Base-by-base conservation (phyloP, 2,329 filamentous ascomycete genomes). In the Dactylellina haptotyla region DNA sequence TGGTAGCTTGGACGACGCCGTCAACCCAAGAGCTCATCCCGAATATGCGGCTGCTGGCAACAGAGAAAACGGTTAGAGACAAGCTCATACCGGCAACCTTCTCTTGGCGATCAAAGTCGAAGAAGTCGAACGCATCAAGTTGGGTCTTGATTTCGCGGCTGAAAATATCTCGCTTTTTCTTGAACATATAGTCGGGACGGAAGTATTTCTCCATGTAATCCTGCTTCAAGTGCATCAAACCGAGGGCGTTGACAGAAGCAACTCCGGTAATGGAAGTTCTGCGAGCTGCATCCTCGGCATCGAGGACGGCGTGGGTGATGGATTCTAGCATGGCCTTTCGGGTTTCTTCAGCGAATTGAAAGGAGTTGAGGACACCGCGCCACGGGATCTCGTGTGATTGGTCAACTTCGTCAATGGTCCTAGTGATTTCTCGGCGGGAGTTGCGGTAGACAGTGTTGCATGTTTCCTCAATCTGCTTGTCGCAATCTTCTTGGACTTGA, bases 21-120 rank as follows among this genome's bases (percentile, higher is more conserved):
- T 98, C 94, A 77, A 97, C 83, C 93, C 94, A 98, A 56, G 90
- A 89, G 77, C 90, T 88, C 75, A 93, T 90, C 71, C 93, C 92
- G 39, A 99, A 83, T 79, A 95, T 85, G 51, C 92, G 87, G 53
- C 90, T 87, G 65, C 94, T 92, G 3, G 98, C 84, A 1, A 96
- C 92, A 65, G 92, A 93, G 8, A 91, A 91, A 34, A 97, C 87
- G 0, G 95, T 99, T 79, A 99, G 85, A 4, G 94, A 95, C 90
- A 99, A 93, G 75, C 95, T 91, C 2, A 93, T 96, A 39, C 94
- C 92, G 4, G 94, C 93, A 64, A 96, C 85, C 84, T 98, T 99
- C 82, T 99, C 95, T 80, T 98, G 94, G 61, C 89, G 87, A 79
- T 97, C 92, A 83, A 96, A 85, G 81, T 99, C 95, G 78, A 99